phyloP scores from a whole-genome alignment of 345 rosid species.

The Angophora floribunda region DNA sequence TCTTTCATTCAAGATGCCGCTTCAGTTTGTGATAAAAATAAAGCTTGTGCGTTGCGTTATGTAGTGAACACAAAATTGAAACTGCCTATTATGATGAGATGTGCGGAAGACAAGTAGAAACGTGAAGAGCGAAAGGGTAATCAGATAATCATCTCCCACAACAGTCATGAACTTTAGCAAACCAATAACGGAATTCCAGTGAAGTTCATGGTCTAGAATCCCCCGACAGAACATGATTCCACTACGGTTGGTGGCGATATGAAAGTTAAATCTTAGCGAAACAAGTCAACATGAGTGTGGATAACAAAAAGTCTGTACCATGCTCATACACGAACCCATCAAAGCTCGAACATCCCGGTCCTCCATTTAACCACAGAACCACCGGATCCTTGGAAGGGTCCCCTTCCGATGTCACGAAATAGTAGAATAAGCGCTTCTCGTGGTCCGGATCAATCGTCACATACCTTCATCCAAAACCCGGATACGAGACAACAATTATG shows the following conservation, averaged over 20 bases:
- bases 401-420: slow-evolving; percentile 71
- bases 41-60: not conserved
- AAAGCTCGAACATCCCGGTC: slow-evolving; percentile 97
- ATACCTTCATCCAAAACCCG: slow-evolving; percentile 31
- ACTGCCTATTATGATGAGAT: not conserved
- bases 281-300: not conserved
- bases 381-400: slow-evolving; percentile 64
- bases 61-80: not conserved
- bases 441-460: slow-evolving; percentile 43
- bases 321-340: slow-evolving; percentile 87
- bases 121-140: not conserved
- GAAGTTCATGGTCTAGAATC: not conserved
- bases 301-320: slow-evolving; percentile 16
- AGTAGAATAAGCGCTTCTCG: slow-evolving; percentile 62
- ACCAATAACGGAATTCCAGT: not conserved
- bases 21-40: not conserved
- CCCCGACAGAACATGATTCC: not conserved
- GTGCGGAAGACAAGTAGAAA: not conserved
- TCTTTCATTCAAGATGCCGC: not conserved
- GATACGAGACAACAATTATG: not conserved
- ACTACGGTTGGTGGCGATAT: not conserved
- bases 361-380: slow-evolving; percentile 94
- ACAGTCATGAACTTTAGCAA: not conserved
- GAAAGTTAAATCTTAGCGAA: not conserved
- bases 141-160: not conserved